Conservation (phyloP, 2,329 filamentous ascomycete species). For the Pseudogymnoascus verrucosus region DNA sequence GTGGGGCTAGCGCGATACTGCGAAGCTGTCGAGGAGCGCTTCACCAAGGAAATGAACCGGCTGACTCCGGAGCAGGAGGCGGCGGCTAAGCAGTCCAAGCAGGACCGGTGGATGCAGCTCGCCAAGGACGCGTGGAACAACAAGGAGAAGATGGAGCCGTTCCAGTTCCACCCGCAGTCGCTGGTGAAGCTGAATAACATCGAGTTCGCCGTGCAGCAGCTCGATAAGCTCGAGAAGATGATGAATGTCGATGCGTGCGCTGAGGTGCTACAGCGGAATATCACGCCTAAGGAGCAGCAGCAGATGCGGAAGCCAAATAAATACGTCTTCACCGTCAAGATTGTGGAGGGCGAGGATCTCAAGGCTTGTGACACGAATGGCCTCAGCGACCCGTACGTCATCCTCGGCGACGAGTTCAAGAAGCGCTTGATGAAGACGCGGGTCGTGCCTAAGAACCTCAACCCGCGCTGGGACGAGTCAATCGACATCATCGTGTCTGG, state of each 20-base stretch:
- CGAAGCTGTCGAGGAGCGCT: conserved; percentile 78
- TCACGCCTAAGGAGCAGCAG: conserved; percentile 58
- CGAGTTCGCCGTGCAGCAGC: conserved; percentile 84
- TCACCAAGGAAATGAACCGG: conserved; percentile 87
- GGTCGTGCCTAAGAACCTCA: conserved; percentile 82
- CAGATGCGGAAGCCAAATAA: conserved; percentile 63
- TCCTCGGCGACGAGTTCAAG: conserved; percentile 94
- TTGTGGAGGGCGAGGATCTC: conserved; percentile 93
- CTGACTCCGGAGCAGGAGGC: conserved; percentile 81
- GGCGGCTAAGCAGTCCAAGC: conserved; percentile 66
- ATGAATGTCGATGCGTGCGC: conserved; percentile 92
- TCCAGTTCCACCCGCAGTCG: conserved; percentile 94
- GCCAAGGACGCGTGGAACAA: conserved; percentile 89
- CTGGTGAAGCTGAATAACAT: conserved; percentile 98
- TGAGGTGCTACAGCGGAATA: conserved; percentile 66
- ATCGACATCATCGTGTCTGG: conserved; percentile 92
- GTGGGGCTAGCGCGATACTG: conserved; percentile 81
- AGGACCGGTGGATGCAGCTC: conserved; percentile 88
- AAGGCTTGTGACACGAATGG: conserved; percentile 97
- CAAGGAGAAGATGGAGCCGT: conserved; percentile 90
- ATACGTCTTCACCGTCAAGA: conserved; percentile 97
- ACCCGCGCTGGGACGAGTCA: conserved; percentile 94
- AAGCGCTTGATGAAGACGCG: conserved; percentile 93
- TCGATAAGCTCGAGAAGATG: conserved; percentile 81
- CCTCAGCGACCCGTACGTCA: conserved; percentile 91